Evolutionary conservation across 345 rosid species (phyloP).

Genomic region (Fremontodendron californicum): DNA sequence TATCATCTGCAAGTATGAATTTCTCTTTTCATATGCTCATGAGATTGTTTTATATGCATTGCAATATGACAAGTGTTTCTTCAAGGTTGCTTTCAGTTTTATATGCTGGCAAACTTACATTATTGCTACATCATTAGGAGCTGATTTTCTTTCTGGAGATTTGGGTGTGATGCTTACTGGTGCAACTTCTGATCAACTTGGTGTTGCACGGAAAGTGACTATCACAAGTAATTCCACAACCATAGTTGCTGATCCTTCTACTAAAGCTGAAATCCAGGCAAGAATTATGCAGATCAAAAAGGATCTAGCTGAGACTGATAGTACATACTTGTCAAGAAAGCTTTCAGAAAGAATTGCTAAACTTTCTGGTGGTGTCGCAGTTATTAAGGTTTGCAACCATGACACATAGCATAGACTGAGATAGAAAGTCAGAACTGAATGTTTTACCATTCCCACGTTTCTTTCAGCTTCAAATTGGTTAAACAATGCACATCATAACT

Average conservation of each 20-base stretch:
- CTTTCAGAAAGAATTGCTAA: conserved; percentile 84
- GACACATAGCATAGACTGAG: neutral
- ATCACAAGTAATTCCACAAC: conserved; percentile 73
- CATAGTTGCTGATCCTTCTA: conserved; percentile 75
- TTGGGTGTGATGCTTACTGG: conserved; percentile 51
- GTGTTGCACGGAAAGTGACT: conserved; percentile 64
- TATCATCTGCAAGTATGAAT: neutral
- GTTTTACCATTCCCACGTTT: neutral
- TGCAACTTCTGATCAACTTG: conserved; percentile 93
- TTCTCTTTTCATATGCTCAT: neutral
- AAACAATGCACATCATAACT: neutral
- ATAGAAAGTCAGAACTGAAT: neutral
- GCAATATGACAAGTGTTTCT: neutral
- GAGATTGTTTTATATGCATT: neutral
- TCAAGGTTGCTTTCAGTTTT: neutral
- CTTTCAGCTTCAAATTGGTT: neutral
- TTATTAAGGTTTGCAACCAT: conserved; percentile 61
- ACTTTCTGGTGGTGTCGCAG: conserved; percentile 84
- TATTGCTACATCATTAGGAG: conserved; percentile 45
- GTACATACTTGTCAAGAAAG: conserved; percentile 49
- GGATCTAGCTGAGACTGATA: conserved; percentile 80
- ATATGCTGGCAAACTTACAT: neutral
- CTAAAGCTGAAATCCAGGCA: conserved; percentile 87
- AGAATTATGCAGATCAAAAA: conserved; percentile 84
- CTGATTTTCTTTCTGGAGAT: conserved; percentile 80